Conservation (phyloP, 1,284 basidiomycete genomes). For the Microbotryum intermedium region DNA sequence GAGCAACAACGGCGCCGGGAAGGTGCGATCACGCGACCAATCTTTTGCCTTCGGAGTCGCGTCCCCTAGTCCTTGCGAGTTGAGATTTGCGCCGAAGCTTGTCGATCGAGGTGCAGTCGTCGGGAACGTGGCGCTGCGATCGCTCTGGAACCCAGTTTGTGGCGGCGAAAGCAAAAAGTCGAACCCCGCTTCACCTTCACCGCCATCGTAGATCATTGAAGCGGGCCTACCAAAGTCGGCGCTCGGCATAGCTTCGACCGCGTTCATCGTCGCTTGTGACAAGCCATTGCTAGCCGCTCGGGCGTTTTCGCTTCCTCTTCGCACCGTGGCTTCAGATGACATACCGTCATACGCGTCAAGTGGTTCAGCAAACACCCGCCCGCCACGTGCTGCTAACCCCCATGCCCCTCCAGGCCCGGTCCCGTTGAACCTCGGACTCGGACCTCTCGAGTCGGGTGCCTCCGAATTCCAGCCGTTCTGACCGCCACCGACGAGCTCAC, state of each 20-base stretch:
- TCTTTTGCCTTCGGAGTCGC: background rate
- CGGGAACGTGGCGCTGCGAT: background rate
- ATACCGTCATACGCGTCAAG: background rate
- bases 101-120: conserved; percentile 1
- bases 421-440: conserved; percentile 1
- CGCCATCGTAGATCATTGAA: conserved; percentile 7
- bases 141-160: background rate
- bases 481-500: conserved; percentile 1
- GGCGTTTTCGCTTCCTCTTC: background rate
- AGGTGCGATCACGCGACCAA: conserved; percentile 9
- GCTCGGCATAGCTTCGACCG: background rate
- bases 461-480: background rate
- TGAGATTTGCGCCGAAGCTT: background rate
- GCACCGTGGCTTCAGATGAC: background rate
- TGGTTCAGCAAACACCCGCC: background rate
- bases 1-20: conserved; percentile 23
- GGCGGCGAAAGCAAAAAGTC: conserved; percentile 19
- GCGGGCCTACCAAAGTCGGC: background rate
- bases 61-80: background rate
- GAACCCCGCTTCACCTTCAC: background rate
- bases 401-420: no score
- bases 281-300: conserved; percentile 8
- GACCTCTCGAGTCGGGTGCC: background rate
- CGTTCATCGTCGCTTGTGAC: background rate
- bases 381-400: background rate